Evolutionary conservation across 2,329 filamentous ascomycete species (phyloP), one percentile per base, ranked within the genome.

Genomic region (Penicillium crustosum): DNA sequence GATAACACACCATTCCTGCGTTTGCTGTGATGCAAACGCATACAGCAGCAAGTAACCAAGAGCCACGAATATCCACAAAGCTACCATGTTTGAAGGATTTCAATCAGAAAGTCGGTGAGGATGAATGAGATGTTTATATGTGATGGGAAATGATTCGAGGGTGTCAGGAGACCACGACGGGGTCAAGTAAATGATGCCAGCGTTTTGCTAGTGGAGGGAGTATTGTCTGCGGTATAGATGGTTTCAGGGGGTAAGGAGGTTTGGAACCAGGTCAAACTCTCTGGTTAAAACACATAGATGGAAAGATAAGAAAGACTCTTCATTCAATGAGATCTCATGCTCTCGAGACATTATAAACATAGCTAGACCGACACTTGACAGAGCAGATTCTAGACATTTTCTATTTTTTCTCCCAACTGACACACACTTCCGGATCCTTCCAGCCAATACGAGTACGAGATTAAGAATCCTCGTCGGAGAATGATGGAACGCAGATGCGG

Each of bases 41-140:
- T 73, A 74, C 19, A 74, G 63, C 17, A 74, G 66, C 49, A 74
- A 56, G 57, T 74, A 74, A 19, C 71, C 70, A 41, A 73, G 63
- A 29, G 67, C 70, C n/a, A 74, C 68, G 54, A 74, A 69, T 39
- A 74, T 59, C 70, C 70, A 73, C 42, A 74, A 53, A 7, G 60
- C 53, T 19, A 59, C 70, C 71, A 73, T 73, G 9, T 39, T 44
- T n/a, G 31, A 17, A 29, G 15, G 29, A 17, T 15, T 33, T 15
- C 13, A 53, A 36, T 13, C 15, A 12, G 45, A 53, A 41, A 55
- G 44, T 53, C 54, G 57, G 59, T 55, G 60, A 53, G 21, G 49
- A 38, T 4, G 23, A 31, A n/a, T 29, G 25, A 6, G 7, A 38
- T 35, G 33, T 53, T 49, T 54, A 12, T 49, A 25, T 31, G 31